phyloP scores from a whole-genome alignment of 108 stramenopile species.

The Hondaea fermentalgiana region DNA sequence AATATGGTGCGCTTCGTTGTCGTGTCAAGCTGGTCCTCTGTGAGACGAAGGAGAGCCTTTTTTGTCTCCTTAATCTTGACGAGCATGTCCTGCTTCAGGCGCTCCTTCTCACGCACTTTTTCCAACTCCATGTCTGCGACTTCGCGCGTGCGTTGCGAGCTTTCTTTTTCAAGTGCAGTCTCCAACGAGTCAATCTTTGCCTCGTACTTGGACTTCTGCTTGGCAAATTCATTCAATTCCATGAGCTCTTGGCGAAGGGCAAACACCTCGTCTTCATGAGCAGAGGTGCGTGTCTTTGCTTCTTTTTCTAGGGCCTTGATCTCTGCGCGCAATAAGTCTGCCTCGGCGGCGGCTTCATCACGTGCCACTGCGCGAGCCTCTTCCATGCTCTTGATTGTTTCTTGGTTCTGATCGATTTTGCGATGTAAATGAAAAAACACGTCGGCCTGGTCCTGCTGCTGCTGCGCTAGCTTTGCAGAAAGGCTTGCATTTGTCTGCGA shows the following conservation, averaged over 20 bases:
- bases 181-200: not conserved
- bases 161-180: not conserved
- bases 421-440: not conserved
- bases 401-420: not conserved
- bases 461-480: not conserved
- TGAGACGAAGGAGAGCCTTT: not conserved
- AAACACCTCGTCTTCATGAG: not conserved
- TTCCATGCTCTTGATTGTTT: not conserved
- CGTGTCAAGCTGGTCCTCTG: not conserved
- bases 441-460: not conserved
- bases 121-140: not conserved
- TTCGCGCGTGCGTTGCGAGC: not conserved
- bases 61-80: not conserved
- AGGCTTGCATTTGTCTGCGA: not conserved
- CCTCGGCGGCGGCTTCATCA: not conserved
- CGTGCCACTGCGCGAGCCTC: not conserved
- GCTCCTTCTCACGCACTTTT: constrained; percentile 10
- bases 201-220: not conserved
- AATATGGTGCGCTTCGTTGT: not conserved
- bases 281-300: not conserved
- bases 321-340: not conserved
- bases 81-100: constrained; percentile 8
- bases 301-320: not conserved
- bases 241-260: not conserved
- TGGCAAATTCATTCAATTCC: not conserved